Base-by-base conservation (phyloP, 306 rosid species). In the Vigna radiata region DNA sequence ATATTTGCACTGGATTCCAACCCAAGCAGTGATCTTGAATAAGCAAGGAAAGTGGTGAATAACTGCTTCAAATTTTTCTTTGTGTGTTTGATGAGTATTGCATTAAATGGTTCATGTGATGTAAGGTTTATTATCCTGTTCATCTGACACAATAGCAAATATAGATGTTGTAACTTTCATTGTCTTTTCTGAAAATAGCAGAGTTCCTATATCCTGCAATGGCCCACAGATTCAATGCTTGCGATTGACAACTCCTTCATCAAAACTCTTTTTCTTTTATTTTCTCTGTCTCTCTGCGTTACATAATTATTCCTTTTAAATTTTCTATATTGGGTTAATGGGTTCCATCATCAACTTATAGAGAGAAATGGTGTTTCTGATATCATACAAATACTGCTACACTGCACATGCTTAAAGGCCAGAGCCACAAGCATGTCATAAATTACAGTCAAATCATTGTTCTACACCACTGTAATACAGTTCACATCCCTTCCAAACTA, bases 401-500 rank as follows among this genome's bases (percentile, higher is more conserved):
- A 13, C 2, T 79, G 82, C 92, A 89, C 92, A 83, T 91, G 91
- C 86, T 71, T 47, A 55, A 18, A 79, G 83, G 84, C 63, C 62
- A n/a, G 18, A 81, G 86, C 75, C 81, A 72, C 77, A 68, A 53
- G 23, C 5, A 17, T 50, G 41, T 79, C 7, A 8, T 31, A 18
- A 75, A 76, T 72, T 68, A 53, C 60, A 44, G 50, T 78, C 65
- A 39, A 10, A 44, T 73, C 53, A 52, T 83, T 77, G 49, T 72
- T 61, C 63, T 64, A 86, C 59, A 87, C 79, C 68, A 25, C 27
- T 25, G 27, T 25, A 2, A 25, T 25, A 25, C 27, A 25, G 27
- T 25, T 25, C 27, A 25, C 27, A 25, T 25, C 27, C 27, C 27
- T 25, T 25, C 27, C 3, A 25, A 2, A 25, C 27, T 25, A 25